Base-by-base conservation (phyloP, 2,329 filamentous ascomycete species). In the Aspergillus hiratsukae region DNA sequence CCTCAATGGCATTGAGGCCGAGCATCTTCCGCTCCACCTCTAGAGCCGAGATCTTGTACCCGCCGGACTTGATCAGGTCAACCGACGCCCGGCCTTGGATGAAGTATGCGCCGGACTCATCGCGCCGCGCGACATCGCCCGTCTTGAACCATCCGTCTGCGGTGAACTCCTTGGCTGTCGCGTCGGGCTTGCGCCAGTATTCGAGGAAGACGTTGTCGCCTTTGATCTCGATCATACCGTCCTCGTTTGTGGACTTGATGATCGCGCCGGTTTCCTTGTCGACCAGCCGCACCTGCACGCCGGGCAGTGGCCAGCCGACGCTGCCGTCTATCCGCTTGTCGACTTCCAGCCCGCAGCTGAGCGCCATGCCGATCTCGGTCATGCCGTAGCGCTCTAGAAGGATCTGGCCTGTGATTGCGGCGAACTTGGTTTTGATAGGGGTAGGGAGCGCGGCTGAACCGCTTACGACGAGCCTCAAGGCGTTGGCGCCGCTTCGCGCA, bases 31-130 rank as follows among this genome's bases (percentile, higher is more conserved):
- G 72, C 64, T 83, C 81, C 29, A 83, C 79, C 51, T 83, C 81
- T 10, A 83, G 67, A 0, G 81, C 80, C 0, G 78, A 81, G 37
- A 83, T 78, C 66, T 83, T 83, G 61, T 82, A 83, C 0, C 81
- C 81, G 17, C 81, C 80, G 0, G 77, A 79, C 59, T 83, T 83
- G 65, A 84, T 81, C 31, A 83, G 74, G 59, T 83, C 80, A 6
- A 81, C 73, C 19, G 76, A 80, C 9, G 78, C 79, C 10, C 80
- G 75, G 8, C 81, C 81, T 53, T 81, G 72, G 53, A 83, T 83
- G 40, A 72, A 83, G 62, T 82, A 83, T 69, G 80, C 65, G 58
- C 77, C 57, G 10, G 56, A 60, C 4, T 58, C 59, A 52, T 75
- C 68, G 17, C 73, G 69, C 19, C 67, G 64, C 1, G 75, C 75